Conservation (phyloP, 2,329 filamentous ascomycete genomes). For the Colletotrichum viniferum region DNA sequence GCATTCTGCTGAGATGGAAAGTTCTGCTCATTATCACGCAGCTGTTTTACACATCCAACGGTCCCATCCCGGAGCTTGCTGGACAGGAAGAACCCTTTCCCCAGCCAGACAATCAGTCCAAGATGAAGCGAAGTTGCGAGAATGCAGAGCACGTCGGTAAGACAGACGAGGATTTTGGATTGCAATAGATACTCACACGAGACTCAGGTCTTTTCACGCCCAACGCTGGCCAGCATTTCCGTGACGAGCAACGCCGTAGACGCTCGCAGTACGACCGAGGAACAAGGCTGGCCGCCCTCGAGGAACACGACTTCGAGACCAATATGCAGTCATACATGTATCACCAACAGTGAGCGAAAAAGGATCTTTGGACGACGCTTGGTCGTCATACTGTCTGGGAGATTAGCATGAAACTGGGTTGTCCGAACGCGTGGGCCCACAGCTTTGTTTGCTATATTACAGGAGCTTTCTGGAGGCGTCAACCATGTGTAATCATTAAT, state of each 20-base stretch:
- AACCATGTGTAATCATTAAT: slow-evolving; percentile 14
- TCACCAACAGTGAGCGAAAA: slow-evolving; percentile 16
- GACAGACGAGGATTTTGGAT: slow-evolving; percentile 32
- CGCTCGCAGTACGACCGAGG: slow-evolving; percentile 83
- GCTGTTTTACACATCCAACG: slow-evolving; percentile 59
- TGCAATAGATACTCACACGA: background rate
- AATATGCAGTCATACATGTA: slow-evolving; percentile 39
- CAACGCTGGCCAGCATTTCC: slow-evolving; percentile 73
- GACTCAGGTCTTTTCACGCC: slow-evolving; percentile 78
- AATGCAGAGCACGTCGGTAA: slow-evolving; percentile 84
- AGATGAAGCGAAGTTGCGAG: slow-evolving; percentile 85
- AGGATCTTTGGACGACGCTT: background rate
- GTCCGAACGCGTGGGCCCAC: background rate
- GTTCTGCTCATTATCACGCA: slow-evolving; percentile 26
- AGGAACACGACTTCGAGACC: slow-evolving; percentile 62
- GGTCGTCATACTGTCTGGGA: background rate
- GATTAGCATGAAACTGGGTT: background rate
- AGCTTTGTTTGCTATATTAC: slow-evolving; percentile 17
- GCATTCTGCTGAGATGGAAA: background rate
- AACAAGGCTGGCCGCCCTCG: slow-evolving; percentile 71
- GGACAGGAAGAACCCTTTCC: slow-evolving; percentile 81
- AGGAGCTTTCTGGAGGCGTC: slow-evolving; percentile 17
- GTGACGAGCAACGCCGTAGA: slow-evolving; percentile 77
- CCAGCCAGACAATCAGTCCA: slow-evolving; percentile 80
- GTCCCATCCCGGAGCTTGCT: slow-evolving; percentile 54